These are phyloP conservation scores for Leccinum variicolor DNA, from an alignment of 768 basidiomycete genomes.

Conservation along the genomic window DNA sequence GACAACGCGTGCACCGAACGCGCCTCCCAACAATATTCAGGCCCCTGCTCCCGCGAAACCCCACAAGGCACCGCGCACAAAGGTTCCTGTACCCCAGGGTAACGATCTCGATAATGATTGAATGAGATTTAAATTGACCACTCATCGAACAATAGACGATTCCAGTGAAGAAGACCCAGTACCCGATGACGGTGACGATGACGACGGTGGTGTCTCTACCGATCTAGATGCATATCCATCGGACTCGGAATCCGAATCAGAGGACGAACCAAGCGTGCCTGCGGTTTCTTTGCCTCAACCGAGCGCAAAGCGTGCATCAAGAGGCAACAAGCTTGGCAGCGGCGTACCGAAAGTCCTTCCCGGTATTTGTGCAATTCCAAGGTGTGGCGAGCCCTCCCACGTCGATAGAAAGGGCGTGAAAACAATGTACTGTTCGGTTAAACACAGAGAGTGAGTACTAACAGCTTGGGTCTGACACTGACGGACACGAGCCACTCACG, in stretches of 20 bases:
- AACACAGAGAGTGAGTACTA: slow-evolving; percentile 59
- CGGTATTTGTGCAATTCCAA: slow-evolving; percentile 53
- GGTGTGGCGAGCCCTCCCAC: slow-evolving; percentile 55
- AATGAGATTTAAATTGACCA: slow-evolving; percentile 10
- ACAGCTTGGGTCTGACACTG: background rate
- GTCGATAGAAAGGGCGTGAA: slow-evolving; percentile 50
- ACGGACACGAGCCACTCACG: slow-evolving; percentile 7
- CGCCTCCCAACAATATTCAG: slow-evolving; percentile 6
- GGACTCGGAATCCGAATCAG: slow-evolving; percentile 25
- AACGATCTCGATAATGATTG: slow-evolving; percentile 8
- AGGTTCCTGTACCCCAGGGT: slow-evolving; percentile 19
- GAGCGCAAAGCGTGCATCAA: slow-evolving; percentile 5
- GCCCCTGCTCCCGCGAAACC: slow-evolving; percentile 7
- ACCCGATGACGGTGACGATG: slow-evolving; percentile 22
- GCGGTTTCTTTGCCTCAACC: slow-evolving; percentile 6
- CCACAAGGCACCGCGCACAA: slow-evolving; percentile 15
- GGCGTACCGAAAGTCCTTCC: slow-evolving; percentile 1
- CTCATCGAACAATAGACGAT: slow-evolving; percentile 16
- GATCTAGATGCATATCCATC: slow-evolving; percentile 33
- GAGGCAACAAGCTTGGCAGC: slow-evolving; percentile 10
- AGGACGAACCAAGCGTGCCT: slow-evolving; percentile 17
- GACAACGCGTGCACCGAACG: slow-evolving; percentile 5
- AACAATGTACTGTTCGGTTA: slow-evolving; percentile 54
- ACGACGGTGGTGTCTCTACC: slow-evolving; percentile 18
- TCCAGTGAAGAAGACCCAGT: slow-evolving; percentile 26